Evolutionary conservation across 2,329 filamentous ascomycete species (phyloP).

Genomic region (Hypomyces perniciosus): DNA sequence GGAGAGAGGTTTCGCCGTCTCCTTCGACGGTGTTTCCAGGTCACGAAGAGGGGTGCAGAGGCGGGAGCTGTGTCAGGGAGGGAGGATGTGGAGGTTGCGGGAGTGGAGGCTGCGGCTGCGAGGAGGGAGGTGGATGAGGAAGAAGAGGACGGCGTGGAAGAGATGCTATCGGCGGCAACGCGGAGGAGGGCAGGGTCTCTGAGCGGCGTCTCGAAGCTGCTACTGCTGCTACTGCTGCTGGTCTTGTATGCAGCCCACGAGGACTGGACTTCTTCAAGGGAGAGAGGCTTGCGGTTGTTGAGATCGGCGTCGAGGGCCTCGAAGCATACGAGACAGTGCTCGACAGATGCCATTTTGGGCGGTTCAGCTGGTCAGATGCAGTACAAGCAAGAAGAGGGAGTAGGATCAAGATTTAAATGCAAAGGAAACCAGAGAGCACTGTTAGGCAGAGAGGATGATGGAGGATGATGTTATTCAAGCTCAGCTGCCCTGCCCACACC

Average conservation of each 20-base stretch:
- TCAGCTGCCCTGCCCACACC: background rate
- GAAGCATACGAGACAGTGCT: slow-evolving; percentile 91
- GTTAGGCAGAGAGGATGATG: no score
- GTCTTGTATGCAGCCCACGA: slow-evolving; percentile 46
- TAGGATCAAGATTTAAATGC: background rate
- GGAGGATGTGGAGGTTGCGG: slow-evolving; percentile 40
- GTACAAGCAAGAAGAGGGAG: background rate
- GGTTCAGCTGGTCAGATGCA: background rate
- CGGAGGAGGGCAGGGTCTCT: slow-evolving; percentile 40
- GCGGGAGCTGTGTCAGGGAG: slow-evolving; percentile 30
- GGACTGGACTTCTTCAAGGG: slow-evolving; percentile 62
- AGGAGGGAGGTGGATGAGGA: slow-evolving; percentile 35
- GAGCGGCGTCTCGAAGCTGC: slow-evolving; percentile 14
- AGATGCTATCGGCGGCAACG: slow-evolving; percentile 28
- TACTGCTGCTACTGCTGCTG: slow-evolving; percentile 14
- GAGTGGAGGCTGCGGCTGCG: slow-evolving; percentile 35
- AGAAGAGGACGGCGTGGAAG: slow-evolving; percentile 30
- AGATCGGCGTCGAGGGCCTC: slow-evolving; percentile 75
- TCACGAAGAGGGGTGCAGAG: slow-evolving; percentile 80
- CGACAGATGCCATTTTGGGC: slow-evolving; percentile 67
- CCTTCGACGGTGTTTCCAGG: slow-evolving; percentile 74
- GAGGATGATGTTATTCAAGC: background rate
- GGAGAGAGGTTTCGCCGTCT: slow-evolving; percentile 50
- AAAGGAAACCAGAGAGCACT: background rate
- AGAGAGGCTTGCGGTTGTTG: slow-evolving; percentile 60